A percentile compares a stretch with the other conserved stretches of the same genome.
phyloP scores from a whole-genome alignment of 73 alveolate species.

The Paramecium octaurelia region DNA sequence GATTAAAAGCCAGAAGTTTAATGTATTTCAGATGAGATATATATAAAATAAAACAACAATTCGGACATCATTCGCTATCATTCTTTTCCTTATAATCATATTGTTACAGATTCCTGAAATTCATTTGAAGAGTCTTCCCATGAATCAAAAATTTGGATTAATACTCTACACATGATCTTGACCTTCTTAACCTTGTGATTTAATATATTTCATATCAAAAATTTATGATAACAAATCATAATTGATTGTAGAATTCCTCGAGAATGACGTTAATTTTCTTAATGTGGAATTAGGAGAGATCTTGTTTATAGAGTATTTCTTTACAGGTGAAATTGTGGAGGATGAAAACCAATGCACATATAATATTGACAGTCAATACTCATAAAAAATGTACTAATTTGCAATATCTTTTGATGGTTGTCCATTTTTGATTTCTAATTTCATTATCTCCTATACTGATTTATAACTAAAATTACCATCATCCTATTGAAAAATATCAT shows the following conservation, averaged over 20 bases:
- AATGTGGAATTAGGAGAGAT: not conserved
- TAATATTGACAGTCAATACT: not conserved
- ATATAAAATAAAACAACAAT: not conserved
- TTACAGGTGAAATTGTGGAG: not conserved
- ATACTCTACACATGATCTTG: no score
- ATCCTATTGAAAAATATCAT: not conserved
- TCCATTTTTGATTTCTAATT: not conserved
- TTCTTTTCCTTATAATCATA: not conserved
- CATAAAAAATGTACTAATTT: not conserved
- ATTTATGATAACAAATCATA: no score
- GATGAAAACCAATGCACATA: not conserved
- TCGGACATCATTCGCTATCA: not conserved
- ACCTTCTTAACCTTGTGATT: no score
- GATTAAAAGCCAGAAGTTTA: conserved; percentile 12
- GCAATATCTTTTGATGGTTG: not conserved
- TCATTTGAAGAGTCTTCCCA: no score
- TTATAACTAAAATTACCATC: not conserved
- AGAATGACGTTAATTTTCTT: not conserved
- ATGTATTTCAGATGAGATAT: conserved; percentile 18
- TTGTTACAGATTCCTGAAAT: no score
- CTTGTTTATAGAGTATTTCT: not conserved
- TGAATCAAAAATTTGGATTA: no score
- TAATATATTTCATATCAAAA: no score
- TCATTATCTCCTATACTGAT: not conserved
- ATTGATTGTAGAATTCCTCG: not conserved